Conservation (phyloP, 768 basidiomycete genomes). For the Podaxis carcinomalis region DNA sequence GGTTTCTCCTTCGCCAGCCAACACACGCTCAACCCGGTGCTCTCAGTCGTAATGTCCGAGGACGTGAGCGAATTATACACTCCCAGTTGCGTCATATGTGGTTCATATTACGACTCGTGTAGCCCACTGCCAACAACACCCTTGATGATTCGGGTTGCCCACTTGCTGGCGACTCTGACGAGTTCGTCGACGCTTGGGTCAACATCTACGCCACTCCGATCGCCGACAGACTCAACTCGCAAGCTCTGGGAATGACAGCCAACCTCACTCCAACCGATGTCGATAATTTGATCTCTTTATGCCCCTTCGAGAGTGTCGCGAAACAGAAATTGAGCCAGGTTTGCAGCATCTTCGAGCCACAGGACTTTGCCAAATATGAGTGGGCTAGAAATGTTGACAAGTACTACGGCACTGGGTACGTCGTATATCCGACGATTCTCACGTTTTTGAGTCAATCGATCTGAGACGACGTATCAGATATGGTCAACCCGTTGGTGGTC, state of each 20-base stretch:
- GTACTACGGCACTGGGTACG: conserved; percentile 76
- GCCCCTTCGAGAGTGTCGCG: conserved; percentile 71
- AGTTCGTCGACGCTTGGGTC: conserved; percentile 49
- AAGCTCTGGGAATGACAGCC: conserved; percentile 49
- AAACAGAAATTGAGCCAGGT: conserved; percentile 52
- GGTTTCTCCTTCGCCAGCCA: conserved; percentile 59
- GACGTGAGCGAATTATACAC: conserved; percentile 30
- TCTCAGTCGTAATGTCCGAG: conserved; percentile 58
- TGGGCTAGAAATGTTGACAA: conserved; percentile 73
- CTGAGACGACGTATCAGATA: conserved; percentile 36
- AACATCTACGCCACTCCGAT: conserved; percentile 51
- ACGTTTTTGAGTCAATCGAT: background rate
- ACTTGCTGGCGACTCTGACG: conserved; percentile 41
- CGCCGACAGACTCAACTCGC: conserved; percentile 54
- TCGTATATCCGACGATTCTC: background rate
- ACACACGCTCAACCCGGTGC: conserved; percentile 36
- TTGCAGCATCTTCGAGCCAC: conserved; percentile 62
- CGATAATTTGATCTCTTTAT: conserved; percentile 62
- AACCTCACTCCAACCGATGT: conserved; percentile 53
- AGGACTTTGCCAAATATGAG: conserved; percentile 66
- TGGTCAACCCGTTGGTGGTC: conserved; percentile 59
- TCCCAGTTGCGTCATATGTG: background rate
- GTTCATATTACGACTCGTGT: background rate
- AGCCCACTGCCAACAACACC: conserved; percentile 47
- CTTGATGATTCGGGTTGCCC: conserved; percentile 66